Conservation (phyloP, 495 filamentous ascomycete species). For the Neurospora sp. region DNA sequence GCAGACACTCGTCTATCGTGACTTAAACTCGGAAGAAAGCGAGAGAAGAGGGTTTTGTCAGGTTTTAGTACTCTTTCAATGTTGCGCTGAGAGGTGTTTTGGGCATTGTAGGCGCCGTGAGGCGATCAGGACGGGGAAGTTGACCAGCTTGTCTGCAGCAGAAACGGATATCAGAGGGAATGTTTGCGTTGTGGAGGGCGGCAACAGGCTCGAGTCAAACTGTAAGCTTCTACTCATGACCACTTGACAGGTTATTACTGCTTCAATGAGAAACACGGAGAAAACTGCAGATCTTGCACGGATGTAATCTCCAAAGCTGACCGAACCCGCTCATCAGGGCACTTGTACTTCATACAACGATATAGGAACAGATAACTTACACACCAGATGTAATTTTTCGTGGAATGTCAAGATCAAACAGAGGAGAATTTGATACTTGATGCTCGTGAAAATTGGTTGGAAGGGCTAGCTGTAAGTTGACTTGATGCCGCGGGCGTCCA, state of each 20-base stretch:
- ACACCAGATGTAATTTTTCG: not conserved
- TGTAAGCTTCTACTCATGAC: not conserved
- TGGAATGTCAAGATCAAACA: not conserved
- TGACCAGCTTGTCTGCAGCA: not conserved
- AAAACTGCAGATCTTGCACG: not conserved
- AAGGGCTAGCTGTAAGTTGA: not conserved
- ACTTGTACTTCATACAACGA: not conserved
- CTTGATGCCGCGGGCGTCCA: not conserved
- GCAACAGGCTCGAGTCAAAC: not conserved
- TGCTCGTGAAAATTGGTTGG: too few relatives aligned
- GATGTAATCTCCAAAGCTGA: not conserved
- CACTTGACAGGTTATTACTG: not conserved
- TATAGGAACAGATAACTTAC: not conserved
- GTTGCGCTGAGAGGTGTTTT: not conserved
- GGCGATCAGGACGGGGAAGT: not conserved
- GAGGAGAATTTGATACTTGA: not conserved
- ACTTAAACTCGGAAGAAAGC: not conserved
- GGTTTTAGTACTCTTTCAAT: not conserved
- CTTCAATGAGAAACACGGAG: not conserved
- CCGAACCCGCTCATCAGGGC: not conserved
- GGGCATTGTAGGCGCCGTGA: not conserved
- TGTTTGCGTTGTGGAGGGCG: not conserved
- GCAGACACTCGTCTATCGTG: not conserved
- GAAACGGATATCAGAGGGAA: not conserved
- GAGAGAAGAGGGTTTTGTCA: not conserved